A percentile compares a stretch with the other conserved stretches of the same genome.
phyloP scores from a whole-genome alignment of 2,329 filamentous ascomycete species.

The Diaporthe destruens region DNA sequence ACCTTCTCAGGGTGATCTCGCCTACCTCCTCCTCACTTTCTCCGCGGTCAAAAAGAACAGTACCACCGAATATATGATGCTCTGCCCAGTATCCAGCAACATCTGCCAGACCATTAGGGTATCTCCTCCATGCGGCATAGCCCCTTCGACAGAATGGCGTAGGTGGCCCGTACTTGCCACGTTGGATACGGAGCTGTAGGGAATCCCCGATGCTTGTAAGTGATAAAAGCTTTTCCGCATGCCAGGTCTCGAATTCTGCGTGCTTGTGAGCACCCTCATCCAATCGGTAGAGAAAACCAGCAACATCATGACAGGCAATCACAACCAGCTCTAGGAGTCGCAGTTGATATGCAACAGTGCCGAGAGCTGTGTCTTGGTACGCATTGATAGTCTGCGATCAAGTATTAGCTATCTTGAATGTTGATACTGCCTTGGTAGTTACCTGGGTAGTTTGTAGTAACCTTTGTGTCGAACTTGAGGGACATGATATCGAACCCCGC shows the following conservation, averaged over 20 bases:
- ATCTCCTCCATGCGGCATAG: constrained; percentile 48
- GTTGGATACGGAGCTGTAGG: background rate
- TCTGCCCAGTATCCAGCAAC: constrained; percentile 50
- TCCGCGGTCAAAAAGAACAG: constrained; percentile 43
- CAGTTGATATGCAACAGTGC: constrained; percentile 47
- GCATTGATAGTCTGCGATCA: constrained; percentile 44
- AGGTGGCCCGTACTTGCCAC: constrained; percentile 34
- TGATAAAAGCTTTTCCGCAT: constrained; percentile 32
- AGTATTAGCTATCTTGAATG: background rate
- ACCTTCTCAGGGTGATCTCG: background rate
- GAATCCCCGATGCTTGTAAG: constrained; percentile 43
- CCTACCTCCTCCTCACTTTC: constrained; percentile 15
- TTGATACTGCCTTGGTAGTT: background rate
- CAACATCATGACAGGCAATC: constrained; percentile 49
- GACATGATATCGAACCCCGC: constrained; percentile 25
- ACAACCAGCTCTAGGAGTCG: constrained; percentile 51
- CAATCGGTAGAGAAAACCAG: constrained; percentile 44
- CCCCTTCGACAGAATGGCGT: constrained; percentile 48
- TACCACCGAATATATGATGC: constrained; percentile 47
- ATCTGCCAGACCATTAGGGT: constrained; percentile 49
- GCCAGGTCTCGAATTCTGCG: constrained; percentile 39
- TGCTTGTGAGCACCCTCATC: constrained; percentile 45
- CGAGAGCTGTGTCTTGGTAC: constrained; percentile 44
- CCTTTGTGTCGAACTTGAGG: background rate
- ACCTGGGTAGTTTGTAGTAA: background rate